Evolutionary conservation across 805 yeast species (phyloP), one percentile per base, ranked within the genome.

Genomic region (Barnettozyma wickerhamii): DNA sequence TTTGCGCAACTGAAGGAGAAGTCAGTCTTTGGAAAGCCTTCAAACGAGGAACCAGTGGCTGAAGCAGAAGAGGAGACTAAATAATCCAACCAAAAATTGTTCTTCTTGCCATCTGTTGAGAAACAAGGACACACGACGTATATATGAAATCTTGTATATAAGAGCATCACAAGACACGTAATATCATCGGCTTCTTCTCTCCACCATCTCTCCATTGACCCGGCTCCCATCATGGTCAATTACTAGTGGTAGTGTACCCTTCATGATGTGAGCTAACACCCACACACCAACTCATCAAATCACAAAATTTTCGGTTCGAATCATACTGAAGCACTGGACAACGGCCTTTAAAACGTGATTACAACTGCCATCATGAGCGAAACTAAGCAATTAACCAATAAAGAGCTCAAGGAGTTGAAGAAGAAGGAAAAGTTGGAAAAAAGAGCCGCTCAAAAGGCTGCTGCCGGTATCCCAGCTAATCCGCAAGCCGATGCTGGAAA

Each of bases 351-450:
- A n/a, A n/a, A n/a, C n/a, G n/a, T n/a, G n/a, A n/a, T n/a, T n/a
- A n/a, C n/a, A n/a, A n/a, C n/a, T 12, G 6, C 30, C 12, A 30
- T 7, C 15, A 35, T 35, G 42, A 35, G 38, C 7, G 59, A 43
- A 18, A 58, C 55, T 24, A 59, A 59, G 45, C 63, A 65, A 41
- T 60, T 82, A 33, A 64, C 85, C 9, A 86, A 86, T 50, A 89
- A 88, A 53, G 95, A 90, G 61, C 69, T 87, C 47, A 90, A 90
- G 60, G 96, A 87, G 53, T 67, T 81, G 60, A 86, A 88, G 60
- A 90, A 89, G 69, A 78, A 78, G 53, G 95, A 89, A 56, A 90
- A 91, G 65, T 93, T 93, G 12, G 95, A 93, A 30, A 86, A 87
- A 60, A 74, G 98, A 59, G 93, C 96, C 3, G 95, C 96, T 3